Base-by-base conservation (phyloP, 225 moss, liverwort and hornwort genomes). In the Marchantia paleacea region DNA sequence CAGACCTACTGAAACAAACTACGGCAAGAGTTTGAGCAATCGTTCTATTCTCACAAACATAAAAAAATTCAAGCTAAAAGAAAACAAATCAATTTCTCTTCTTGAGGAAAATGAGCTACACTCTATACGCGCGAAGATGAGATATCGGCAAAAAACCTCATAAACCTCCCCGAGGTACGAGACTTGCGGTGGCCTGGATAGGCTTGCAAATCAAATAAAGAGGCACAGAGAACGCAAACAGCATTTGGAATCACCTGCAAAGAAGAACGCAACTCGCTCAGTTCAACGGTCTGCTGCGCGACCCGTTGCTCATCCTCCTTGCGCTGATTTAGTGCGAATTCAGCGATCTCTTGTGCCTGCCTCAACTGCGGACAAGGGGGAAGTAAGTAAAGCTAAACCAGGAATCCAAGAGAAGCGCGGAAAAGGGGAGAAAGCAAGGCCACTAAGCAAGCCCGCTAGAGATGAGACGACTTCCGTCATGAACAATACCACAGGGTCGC, bases 321-420 rank as follows among this genome's bases (percentile, higher is more conserved):
- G 48, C 82, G 79, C 10, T 81, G 82, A 26, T 70, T 76, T 52
- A 84, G 79, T 7, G 87, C 87, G 49, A 84, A 87, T 48, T 87
- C 87, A 10, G 87, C 84, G 25, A 87, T 79, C 64, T 87, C 87
- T 52, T 84, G 79, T 20, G 87, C 84, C 72, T 84, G 84, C 82
- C 84, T 84, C 60, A 84, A 76, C 87, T 84, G 81, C 66, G 19
- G 54, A 29, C 75, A 58, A 58, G 52, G 20, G n/a, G 18, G 52
- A 49, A 7, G 20, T 39, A 39, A 39, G 39, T 39, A 39, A 2
- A 2, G 39, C 39, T 39, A 39, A 5, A 5, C 39, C 39, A 39
- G 39, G 39, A 39, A 39, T 2, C 3, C 19, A 0, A 70, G 70
- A 10, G 25, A n/a, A 68, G 12, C 68, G 68, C 24, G n/a, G 62